Base-by-base conservation (phyloP, 345 rosid genomes). In the Excoecaria agallocha region DNA sequence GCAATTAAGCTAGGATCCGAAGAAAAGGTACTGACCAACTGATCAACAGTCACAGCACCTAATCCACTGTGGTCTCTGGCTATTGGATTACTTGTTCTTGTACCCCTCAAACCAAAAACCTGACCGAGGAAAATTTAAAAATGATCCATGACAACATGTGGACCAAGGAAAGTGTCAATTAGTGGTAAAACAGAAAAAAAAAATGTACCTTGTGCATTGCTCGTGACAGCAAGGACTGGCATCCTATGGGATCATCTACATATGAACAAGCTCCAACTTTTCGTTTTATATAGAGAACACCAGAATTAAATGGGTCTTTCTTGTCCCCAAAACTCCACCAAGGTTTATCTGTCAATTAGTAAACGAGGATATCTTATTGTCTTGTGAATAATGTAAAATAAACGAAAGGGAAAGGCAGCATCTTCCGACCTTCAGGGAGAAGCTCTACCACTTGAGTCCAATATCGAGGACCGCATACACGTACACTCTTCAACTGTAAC, bases 201-300 rank as follows among this genome's bases (percentile, higher is more conserved):
- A 74, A 30, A 30, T 30, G 62, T 79, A 94, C 98, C 97, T 94
- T 95, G 85, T 93, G 98, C 96, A 93, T 95, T 82, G 97, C 91
- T 79, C 95, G 89, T 73, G 99, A 95, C 66, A 95, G 85, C 74
- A 95, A 86, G 12, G 98, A 95, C 78, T 93, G 97, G 77, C 95
- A 85, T 76, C 97, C 99, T 77, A 89, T 79, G 64, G 98, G 98
- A 81, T 95, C 99, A 83, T 95, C 99, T 57, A 88, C 92, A 60
- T 95, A 95, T 41, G 98, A 95, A 87, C 99, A 91, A 74, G 97
- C 95, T 83, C 99, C 98, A 76, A 90, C 93, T 78, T 93, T 95
- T 75, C 98, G 89, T 83, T 95, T 95, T 81, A 95, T 85, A 79
- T 88, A 89, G 59, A 95, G 86, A 75, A 91, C 82, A 80, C 99